Conservation (phyloP, 2,329 filamentous ascomycete species). For the Salinomyces thailandicus region DNA sequence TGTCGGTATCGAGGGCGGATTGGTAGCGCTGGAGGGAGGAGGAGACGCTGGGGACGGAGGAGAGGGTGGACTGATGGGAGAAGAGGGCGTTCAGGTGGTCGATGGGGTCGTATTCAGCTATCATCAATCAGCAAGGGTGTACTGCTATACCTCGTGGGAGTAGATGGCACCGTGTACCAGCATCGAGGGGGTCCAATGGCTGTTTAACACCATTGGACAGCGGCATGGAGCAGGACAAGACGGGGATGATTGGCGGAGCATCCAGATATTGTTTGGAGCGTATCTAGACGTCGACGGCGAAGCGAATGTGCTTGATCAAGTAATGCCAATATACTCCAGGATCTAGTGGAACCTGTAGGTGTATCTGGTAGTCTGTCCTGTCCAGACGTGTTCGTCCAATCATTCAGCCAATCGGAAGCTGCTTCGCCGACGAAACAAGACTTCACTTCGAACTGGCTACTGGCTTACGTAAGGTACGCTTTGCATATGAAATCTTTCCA, state of each 20-base stretch:
- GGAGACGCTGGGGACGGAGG: conserved; percentile 65
- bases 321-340: too few species aligned
- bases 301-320: too few species aligned
- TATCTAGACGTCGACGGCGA: too few species aligned
- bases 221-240: conserved; percentile 5
- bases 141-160: too few species aligned
- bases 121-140: conserved; percentile 3
- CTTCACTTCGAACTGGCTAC: background rate
- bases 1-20: conserved; percentile 70
- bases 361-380: too few species aligned
- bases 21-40: conserved; percentile 62
- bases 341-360: too few species aligned
- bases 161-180: too few species aligned
- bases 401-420: background rate
- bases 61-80: conserved; percentile 74
- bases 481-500: conserved; percentile 1
- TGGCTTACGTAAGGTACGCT: too few species aligned
- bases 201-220: conserved; percentile 7
- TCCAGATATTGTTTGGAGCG: too few species aligned
- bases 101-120: conserved; percentile 83
- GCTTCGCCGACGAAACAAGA: background rate
- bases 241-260: background rate
- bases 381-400: too few species aligned
- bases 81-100: conserved; percentile 90
- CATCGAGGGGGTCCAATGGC: conserved; percentile 8